phyloP scores from a whole-genome alignment of 2,329 filamentous ascomycete species.

The Penicillium crustosum region DNA sequence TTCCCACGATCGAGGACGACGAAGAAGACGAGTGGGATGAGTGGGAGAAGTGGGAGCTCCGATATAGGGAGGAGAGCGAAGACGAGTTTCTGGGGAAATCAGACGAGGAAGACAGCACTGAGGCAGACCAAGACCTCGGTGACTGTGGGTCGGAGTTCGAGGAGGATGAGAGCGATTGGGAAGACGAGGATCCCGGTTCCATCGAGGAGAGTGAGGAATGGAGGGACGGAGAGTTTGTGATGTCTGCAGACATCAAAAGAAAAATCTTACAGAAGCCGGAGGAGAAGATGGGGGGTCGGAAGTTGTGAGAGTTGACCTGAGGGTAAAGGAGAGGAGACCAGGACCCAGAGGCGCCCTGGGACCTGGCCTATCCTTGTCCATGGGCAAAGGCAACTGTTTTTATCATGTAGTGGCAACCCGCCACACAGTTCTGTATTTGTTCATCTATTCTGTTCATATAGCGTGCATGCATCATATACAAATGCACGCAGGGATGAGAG shows the following conservation, averaged over 20 bases:
- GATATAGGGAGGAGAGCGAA: neutral
- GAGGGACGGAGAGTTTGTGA: neutral
- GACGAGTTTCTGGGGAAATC: neutral
- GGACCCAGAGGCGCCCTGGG: neutral
- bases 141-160: neutral
- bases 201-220: neutral
- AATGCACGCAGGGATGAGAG: neutral
- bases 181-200: neutral
- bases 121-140: neutral
- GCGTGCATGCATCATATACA: neutral
- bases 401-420: conserved; percentile 5
- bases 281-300: neutral
- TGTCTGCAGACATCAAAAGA: neutral
- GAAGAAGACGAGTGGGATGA: conserved; percentile 7
- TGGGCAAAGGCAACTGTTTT: neutral
- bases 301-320: neutral
- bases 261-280: neutral
- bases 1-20: conserved; percentile 9
- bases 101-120: neutral
- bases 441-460: neutral
- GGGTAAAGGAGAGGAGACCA: neutral
- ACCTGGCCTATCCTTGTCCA: neutral
- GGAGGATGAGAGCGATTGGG: neutral
- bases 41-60: neutral
- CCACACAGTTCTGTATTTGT: neutral